Evolutionary conservation across 495 filamentous ascomycete species (phyloP).

Genomic region (Lasiosphaeris hirsuta): DNA sequence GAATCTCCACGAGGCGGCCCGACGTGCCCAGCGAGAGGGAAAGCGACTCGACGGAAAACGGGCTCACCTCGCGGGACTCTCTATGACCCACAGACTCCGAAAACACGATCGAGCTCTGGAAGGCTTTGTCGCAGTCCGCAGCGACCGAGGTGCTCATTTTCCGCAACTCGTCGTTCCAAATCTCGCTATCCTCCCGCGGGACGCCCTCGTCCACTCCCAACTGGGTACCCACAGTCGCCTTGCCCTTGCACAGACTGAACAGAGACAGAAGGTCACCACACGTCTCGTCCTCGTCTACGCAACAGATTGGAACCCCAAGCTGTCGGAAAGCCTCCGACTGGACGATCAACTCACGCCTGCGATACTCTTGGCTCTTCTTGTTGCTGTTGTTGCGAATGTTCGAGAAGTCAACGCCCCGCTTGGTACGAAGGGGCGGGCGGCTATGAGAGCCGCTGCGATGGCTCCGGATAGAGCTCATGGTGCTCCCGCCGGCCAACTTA

Average conservation of each 20-base stretch:
- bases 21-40: slow-evolving; percentile 23
- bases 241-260: slow-evolving; percentile 9
- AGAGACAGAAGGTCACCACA: slow-evolving; percentile 14
- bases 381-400: slow-evolving; percentile 32
- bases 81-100: slow-evolving; percentile 29
- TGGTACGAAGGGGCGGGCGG: slow-evolving; percentile 60
- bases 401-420: slow-evolving; percentile 78
- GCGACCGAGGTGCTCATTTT: slow-evolving; percentile 48
- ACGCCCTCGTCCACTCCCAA: slow-evolving; percentile 20
- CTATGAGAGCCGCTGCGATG: slow-evolving; percentile 45
- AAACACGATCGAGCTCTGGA: slow-evolving; percentile 65
- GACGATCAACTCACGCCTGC: slow-evolving; percentile 6
- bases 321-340: background rate
- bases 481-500: slow-evolving; percentile 40
- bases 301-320: too few relatives aligned
- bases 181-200: slow-evolving; percentile 19
- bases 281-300: too few relatives aligned
- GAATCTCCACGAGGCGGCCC: background rate
- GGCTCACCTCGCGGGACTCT: slow-evolving; percentile 20
- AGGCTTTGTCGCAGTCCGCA: slow-evolving; percentile 65
- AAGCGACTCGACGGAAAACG: slow-evolving; percentile 26
- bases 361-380: slow-evolving; percentile 21
- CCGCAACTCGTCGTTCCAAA: slow-evolving; percentile 50
- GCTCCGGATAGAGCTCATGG: slow-evolving; percentile 59
- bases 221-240: background rate